Conservation (phyloP, 1,284 basidiomycete genomes). For the Ceratorhiza oryzae-sativae region DNA sequence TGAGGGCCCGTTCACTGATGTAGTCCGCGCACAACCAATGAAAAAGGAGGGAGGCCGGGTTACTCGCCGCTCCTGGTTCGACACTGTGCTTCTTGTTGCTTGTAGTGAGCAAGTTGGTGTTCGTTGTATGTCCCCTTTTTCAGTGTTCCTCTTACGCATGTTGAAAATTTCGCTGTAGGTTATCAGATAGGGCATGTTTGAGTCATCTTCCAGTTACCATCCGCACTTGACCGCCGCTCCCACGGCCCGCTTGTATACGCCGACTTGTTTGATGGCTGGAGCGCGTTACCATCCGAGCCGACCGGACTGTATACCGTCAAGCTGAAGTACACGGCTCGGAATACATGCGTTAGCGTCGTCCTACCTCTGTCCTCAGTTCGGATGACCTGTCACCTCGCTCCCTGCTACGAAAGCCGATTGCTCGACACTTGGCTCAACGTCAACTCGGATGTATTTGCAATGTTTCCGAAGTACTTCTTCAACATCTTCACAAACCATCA, state of each 20-base stretch:
- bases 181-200: not conserved
- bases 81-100: not conserved
- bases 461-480: slow-evolving; percentile 12
- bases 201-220: slow-evolving; percentile 5
- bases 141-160: not conserved
- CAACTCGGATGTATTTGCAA: not conserved
- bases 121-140: not conserved
- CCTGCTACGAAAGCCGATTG: not conserved
- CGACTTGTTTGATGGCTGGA: slow-evolving; percentile 19
- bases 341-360: not conserved
- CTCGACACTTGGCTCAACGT: not conserved
- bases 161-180: not conserved
- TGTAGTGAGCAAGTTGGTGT: not conserved
- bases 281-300: not conserved
- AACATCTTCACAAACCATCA: slow-evolving; percentile 9
- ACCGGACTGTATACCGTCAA: not conserved
- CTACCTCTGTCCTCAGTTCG: slow-evolving; percentile 3
- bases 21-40: not conserved
- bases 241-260: slow-evolving; percentile 5
- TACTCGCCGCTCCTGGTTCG: not conserved
- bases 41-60: not conserved
- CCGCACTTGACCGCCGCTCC: not conserved
- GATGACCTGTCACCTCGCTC: slow-evolving; percentile 27
- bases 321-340: not conserved
- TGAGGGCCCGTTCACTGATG: not conserved